Evolutionary conservation across 441 rosid species (phyloP), one percentile per base, ranked within the genome.

Genomic region (Syzygium malaccense): DNA sequence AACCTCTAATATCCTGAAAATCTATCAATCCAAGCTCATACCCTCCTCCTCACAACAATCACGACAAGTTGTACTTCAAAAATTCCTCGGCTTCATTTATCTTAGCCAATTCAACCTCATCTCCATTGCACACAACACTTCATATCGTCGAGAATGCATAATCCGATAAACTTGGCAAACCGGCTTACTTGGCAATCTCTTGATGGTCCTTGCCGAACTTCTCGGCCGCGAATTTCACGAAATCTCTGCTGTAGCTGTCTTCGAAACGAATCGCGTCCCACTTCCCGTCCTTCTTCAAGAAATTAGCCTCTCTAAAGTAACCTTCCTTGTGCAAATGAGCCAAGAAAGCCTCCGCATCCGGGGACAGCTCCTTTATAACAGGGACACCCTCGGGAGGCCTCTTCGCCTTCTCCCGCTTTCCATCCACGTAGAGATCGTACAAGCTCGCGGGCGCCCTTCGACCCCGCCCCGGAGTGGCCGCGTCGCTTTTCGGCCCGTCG

Each of bases 141-240:
- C 60, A 85, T n/a, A 53, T 53, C 23, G 0, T 54, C 45, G 60
- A 30, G n/a, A 85, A 54, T 2, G 30, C 28, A 85, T n/a, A 85
- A 85, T 12, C 83, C n/a, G 14, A 85, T 6, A 32, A 9, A 48
- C 56, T 30, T 48, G 9, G 41, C 33, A 86, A 3, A 23, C 90
- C 0, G 48, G 57, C 96, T 92, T 86, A 95, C 98, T 94, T 97
- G 32, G 98, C 96, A 75, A 94, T 94, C 86, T 95, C 96, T 90
- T 96, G 97, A 49, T 94, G 94, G 88, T 96, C 97, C 54, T 90
- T 88, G 56, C 95, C 98, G 85, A 94, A 97, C 85, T 79, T 91
- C 32, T 91, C 93, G 0, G 95, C 94, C 0, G 96, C 96, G 89
- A 85, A 92, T 93, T 93, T 93, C 89, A 95, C 90, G 88, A 91